Evolutionary conservation across 306 rosid species (phyloP).

Genomic region (Hippophae gyantsensis): DNA sequence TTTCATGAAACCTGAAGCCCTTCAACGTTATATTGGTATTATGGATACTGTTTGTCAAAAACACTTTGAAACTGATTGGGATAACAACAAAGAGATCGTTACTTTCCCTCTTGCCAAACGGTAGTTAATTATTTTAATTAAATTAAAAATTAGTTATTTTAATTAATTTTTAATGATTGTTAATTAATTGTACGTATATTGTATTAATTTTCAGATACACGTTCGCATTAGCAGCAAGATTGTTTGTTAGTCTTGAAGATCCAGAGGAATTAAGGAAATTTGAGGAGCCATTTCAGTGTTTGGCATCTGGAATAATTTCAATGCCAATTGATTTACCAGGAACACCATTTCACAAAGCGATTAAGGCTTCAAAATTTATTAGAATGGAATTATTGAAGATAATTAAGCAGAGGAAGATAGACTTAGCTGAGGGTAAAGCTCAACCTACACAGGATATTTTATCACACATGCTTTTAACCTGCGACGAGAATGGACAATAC

Average conservation of each 20-base stretch:
- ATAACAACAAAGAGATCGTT: slow-evolving; percentile 35
- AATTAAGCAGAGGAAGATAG: slow-evolving; percentile 38
- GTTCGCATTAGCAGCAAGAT: slow-evolving; percentile 35
- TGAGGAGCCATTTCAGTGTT: slow-evolving; percentile 19
- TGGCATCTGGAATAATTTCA: slow-evolving; percentile 31
- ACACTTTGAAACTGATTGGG: slow-evolving; percentile 59
- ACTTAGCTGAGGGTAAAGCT: slow-evolving; percentile 35
- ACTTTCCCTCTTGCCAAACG: slow-evolving; percentile 55
- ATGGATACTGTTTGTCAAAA: slow-evolving; percentile 60
- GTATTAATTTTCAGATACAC: slow-evolving; percentile 28
- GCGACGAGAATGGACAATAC: slow-evolving; percentile 26
- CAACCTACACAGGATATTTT: slow-evolving; percentile 39
- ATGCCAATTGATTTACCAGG: slow-evolving; percentile 51
- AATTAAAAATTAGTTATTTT: no score
- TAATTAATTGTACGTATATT: no score
- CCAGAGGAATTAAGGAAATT: slow-evolving; percentile 19
- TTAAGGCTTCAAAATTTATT: slow-evolving; percentile 27
- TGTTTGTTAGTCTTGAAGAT: slow-evolving; percentile 52
- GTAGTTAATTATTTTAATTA: slow-evolving; percentile 4
- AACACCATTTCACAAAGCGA: slow-evolving; percentile 34
- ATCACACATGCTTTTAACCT: slow-evolving; percentile 45
- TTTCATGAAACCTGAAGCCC: slow-evolving; percentile 74
- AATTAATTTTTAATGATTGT: no score
- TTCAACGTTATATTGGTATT: slow-evolving; percentile 56
- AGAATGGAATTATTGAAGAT: slow-evolving; percentile 33